Conservation (phyloP, 208 protist genomes). For the Leishmania martiniquensis region DNA sequence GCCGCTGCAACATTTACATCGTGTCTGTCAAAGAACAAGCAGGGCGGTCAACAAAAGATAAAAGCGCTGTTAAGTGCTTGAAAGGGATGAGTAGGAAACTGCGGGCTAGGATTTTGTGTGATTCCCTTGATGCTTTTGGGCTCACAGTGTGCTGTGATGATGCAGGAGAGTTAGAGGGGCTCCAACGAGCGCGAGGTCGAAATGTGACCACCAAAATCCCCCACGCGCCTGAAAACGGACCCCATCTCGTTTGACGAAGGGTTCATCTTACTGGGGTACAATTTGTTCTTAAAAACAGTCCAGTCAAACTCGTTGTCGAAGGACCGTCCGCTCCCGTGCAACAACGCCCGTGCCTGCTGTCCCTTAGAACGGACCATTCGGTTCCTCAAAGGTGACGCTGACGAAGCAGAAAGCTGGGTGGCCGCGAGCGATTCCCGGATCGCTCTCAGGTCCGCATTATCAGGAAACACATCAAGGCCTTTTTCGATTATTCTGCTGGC, state of each 20-base stretch:
- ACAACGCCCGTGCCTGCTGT: constrained; percentile 56
- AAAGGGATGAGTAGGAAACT: not conserved
- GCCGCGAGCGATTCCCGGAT: constrained; percentile 21
- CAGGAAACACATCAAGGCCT: constrained; percentile 52
- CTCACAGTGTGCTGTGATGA: constrained; percentile 11
- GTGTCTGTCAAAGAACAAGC: not conserved
- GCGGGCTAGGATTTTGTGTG: not conserved
- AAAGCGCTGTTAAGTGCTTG: not conserved
- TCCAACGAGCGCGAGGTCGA: constrained; percentile 83
- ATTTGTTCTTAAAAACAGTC: constrained; percentile 80
- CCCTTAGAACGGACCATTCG: constrained; percentile 36
- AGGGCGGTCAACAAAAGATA: not conserved
- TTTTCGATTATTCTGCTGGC: constrained; percentile 68
- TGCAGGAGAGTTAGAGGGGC: constrained; percentile 22
- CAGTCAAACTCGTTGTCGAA: constrained; percentile 91
- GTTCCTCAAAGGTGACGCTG: constrained; percentile 7
- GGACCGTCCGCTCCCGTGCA: constrained; percentile 54
- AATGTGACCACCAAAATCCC: constrained; percentile 74
- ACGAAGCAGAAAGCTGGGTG: not conserved
- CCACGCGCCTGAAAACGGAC: constrained; percentile 84
- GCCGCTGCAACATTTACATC: not conserved
- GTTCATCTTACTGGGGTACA: constrained; percentile 87
- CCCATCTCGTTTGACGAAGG: constrained; percentile 83
- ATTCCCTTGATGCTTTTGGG: not conserved
- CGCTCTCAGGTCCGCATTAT: constrained; percentile 32